Evolutionary conservation across 129 eudicot genomes (phyloP).

Genomic region (Flaveria robusta): DNA sequence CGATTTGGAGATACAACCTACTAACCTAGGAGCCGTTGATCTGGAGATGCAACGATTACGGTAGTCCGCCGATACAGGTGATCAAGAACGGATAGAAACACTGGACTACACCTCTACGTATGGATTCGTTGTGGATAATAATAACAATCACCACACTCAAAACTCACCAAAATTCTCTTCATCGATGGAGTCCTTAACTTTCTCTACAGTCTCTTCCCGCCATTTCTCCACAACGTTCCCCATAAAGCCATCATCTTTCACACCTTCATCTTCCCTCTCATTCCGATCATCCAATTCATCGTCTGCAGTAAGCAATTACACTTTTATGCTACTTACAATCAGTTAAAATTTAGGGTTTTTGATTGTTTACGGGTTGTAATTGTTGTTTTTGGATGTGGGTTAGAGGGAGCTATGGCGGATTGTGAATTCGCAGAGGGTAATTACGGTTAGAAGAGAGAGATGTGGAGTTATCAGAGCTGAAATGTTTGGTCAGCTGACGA

Average conservation of each 20-base stretch:
- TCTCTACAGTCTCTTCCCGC: constrained; percentile 63
- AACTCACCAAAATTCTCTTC: constrained; percentile 18
- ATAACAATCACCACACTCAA: constrained; percentile 7
- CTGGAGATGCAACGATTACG: neutral
- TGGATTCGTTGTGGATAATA: constrained; percentile 25
- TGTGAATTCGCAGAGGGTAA: constrained; percentile 43
- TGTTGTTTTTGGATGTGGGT: constrained; percentile 14
- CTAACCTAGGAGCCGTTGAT: no score
- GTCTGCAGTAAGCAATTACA: constrained; percentile 36
- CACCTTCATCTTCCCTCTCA: constrained; percentile 46
- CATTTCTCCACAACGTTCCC: constrained; percentile 51
- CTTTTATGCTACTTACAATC: neutral
- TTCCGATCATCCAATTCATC: constrained; percentile 54
- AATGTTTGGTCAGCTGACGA: constrained; percentile 93
- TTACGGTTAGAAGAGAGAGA: constrained; percentile 36
- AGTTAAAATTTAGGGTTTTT: neutral
- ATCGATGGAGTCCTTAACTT: constrained; percentile 44
- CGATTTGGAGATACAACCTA: no score
- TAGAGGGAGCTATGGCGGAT: constrained; percentile 71
- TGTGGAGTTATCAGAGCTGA: constrained; percentile 66
- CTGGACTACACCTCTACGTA: constrained; percentile 20
- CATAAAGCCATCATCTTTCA: constrained; percentile 35
- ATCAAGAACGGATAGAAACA: constrained; percentile 33
- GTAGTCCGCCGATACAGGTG: constrained; percentile 25
- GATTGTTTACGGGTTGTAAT: neutral